Evolutionary conservation across 495 filamentous ascomycete species (phyloP).

Genomic region (Bombardia bombarda): DNA sequence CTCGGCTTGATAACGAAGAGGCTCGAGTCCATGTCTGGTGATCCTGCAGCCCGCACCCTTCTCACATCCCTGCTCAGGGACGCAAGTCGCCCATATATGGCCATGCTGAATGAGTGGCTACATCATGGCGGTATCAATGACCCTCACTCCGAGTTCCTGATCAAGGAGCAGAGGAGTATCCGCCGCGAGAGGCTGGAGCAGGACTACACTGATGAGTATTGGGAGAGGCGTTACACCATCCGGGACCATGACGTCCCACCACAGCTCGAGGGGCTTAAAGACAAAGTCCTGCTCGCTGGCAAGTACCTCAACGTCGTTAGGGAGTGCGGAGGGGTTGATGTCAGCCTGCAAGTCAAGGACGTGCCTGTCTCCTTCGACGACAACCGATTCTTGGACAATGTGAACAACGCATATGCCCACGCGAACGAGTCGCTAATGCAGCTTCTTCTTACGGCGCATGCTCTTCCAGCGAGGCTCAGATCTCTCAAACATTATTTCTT

Average conservation of each 20-base stretch:
- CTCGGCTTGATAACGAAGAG: constrained; percentile 76
- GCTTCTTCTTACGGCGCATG: constrained; percentile 86
- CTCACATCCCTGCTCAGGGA: constrained; percentile 77
- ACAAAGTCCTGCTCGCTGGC: constrained; percentile 88
- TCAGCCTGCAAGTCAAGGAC: constrained; percentile 81
- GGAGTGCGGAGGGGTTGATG: constrained; percentile 92
- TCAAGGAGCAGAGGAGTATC: constrained; percentile 95
- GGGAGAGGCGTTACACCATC: constrained; percentile 95
- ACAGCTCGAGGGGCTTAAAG: constrained; percentile 83
- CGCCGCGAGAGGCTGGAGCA: constrained; percentile 82
- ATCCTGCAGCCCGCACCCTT: constrained; percentile 74
- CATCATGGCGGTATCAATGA: constrained; percentile 94
- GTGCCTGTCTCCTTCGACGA: constrained; percentile 91
- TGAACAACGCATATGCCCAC: constrained; percentile 88
- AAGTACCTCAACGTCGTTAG: constrained; percentile 98
- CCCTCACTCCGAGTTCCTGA: constrained; percentile 86
- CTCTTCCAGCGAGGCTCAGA: constrained; percentile 72
- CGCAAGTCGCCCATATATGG: constrained; percentile 91
- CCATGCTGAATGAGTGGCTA: constrained; percentile 97
- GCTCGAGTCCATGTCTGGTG: constrained; percentile 80
- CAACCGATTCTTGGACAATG: constrained; percentile 81
- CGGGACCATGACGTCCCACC: constrained; percentile 85
- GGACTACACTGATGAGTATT: constrained; percentile 98
- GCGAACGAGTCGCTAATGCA: constrained; percentile 91
- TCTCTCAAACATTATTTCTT: constrained; percentile 99